These are phyloP conservation scores for Cercophora sp. DNA, from an alignment of 495 filamentous ascomycete genomes.

Conservation along the genomic window DNA sequence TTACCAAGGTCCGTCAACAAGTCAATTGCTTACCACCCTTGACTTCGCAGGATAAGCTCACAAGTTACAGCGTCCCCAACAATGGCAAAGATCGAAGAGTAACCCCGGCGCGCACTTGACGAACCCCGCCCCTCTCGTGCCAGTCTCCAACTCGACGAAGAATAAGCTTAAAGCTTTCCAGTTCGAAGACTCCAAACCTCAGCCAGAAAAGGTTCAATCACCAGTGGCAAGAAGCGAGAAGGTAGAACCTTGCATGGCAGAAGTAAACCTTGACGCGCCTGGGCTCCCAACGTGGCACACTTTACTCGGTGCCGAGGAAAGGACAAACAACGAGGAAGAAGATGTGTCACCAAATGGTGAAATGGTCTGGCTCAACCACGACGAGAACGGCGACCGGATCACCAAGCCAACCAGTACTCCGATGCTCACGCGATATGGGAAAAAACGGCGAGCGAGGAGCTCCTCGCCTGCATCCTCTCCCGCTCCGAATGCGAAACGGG, in stretches of 20 bases:
- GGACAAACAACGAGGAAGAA: constrained; percentile 27
- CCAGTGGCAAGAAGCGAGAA: constrained; percentile 20
- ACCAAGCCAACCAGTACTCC: constrained; percentile 29
- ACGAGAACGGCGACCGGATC: no score
- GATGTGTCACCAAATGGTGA: constrained; percentile 45
- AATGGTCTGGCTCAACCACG: constrained; percentile 38
- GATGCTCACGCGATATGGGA: constrained; percentile 45
- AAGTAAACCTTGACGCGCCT: constrained; percentile 76
- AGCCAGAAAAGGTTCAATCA: constrained; percentile 26
- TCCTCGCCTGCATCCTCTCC: constrained; percentile 79
- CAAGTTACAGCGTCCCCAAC: constrained; percentile 32
- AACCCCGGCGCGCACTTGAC: constrained; percentile 33
- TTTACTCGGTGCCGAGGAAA: constrained; percentile 68
- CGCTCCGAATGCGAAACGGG: constrained; percentile 41
- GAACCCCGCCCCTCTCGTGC: constrained; percentile 28
- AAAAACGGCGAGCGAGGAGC: constrained; percentile 68
- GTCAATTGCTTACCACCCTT: background rate
- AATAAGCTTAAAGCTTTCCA: constrained; percentile 49
- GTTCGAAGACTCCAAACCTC: constrained; percentile 26
- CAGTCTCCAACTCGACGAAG: constrained; percentile 46
- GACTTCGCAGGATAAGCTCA: constrained; percentile 5
- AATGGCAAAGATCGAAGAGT: constrained; percentile 49
- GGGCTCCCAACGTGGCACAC: constrained; percentile 73
- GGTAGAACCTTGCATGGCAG: no score
- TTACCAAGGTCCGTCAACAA: constrained; percentile 21